Evolutionary conservation across 108 stramenopile genomes (phyloP), one percentile per base, ranked within the genome.

Genomic region (Skeletonema menzelii): DNA sequence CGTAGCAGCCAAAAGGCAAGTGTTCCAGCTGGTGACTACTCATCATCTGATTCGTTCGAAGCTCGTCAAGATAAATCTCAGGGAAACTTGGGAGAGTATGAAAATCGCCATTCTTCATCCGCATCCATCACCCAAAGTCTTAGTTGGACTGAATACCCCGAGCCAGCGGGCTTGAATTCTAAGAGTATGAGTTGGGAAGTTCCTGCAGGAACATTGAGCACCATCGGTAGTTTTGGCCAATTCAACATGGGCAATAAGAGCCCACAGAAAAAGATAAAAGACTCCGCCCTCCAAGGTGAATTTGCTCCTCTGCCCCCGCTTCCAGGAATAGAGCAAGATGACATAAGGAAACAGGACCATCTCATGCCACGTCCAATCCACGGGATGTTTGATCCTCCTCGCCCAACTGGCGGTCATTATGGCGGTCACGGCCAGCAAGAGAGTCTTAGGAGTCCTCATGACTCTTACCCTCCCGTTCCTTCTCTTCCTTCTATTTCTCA

Each of bases 181-280:
- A 32, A 31, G 13, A 60, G 59, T 24, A 42, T 72, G 26, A 63
- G 61, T 14, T 72, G 70, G 70, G 70, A 72, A 34, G 42, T 72
- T 5, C 70, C 70, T 8, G 30, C 70, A 3, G 70, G 70, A 31
- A 71, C 70, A 8, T 55, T 71, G 62, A 72, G 70, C 31, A 44
- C 63, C 34, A 42, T 34, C 20, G 37, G 32, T 0, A 38, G 63
- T 44, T 53, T 53, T 22, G 49, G 49, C 24, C 49, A 53, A n/a
- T 53, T 53, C 49, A 53, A 53, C 20, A 22, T 22, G 49, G 49
- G 49, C 49, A 53, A 20, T 10, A 22, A 5, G 11, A 53, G 49
- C 22, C 49, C 49, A 10, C 49, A 53, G 5, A 53, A 53, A 17
- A 53, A 22, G 49, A 53, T 46, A 17, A 46, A 22, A 22, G 49